Conservation (phyloP, 2,329 filamentous ascomycete species). For the Colletotrichum tanaceti region DNA sequence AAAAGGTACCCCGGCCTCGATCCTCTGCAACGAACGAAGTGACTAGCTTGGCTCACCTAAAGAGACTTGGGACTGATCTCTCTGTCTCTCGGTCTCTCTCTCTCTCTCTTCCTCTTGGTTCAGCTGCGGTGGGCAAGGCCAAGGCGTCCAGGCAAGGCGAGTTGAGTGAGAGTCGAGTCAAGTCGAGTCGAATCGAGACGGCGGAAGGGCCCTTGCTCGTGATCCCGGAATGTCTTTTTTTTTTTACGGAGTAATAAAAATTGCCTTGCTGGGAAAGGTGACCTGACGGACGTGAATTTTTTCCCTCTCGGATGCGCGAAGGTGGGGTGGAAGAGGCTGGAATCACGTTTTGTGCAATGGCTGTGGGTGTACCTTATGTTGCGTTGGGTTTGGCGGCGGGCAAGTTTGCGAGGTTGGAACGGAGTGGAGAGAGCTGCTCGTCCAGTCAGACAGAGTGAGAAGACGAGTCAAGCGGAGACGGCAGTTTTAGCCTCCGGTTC, state of each 20-base stretch:
- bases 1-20: conserved; percentile 30
- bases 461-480: conserved; percentile 37
- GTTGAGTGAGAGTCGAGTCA: conserved; percentile 3
- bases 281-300: conserved; percentile 28
- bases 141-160: conserved; percentile 17
- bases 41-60: conserved; percentile 40
- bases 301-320: conserved; percentile 25
- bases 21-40: conserved; percentile 38
- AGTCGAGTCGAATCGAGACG: conserved; percentile 26
- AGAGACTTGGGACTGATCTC: conserved; percentile 23
- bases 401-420: conserved; percentile 31
- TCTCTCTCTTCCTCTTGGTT: neutral
- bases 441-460: conserved; percentile 19
- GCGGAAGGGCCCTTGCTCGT: conserved; percentile 30
- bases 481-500: conserved; percentile 39
- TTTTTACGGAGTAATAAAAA: conserved; percentile 28
- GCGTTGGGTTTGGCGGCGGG: conserved; percentile 31
- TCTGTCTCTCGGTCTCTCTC: conserved; percentile 18
- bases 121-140: conserved; percentile 15
- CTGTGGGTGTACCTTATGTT: conserved; percentile 18
- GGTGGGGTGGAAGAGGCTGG: conserved; percentile 40
- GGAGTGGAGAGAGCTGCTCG: conserved; percentile 4
- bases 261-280: conserved; percentile 19
- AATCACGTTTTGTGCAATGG: conserved; percentile 33
- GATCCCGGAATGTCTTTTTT: conserved; percentile 37